phyloP scores from a whole-genome alignment of 139 green algal species.

The Marvania coccoides region DNA sequence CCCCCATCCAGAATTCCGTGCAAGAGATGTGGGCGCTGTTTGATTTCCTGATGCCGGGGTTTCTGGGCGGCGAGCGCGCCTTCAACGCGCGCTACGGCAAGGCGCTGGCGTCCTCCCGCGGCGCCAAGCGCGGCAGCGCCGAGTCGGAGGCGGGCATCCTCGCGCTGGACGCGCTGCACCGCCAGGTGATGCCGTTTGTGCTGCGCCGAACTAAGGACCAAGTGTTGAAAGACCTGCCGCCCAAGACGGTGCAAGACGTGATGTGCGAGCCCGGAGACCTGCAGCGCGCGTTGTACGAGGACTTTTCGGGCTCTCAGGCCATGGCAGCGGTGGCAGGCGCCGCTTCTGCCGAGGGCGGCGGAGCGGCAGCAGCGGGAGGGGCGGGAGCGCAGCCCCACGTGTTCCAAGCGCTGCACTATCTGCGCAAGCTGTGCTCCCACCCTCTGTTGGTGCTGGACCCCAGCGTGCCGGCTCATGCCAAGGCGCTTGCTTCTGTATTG shows the following conservation, averaged over 20 bases:
- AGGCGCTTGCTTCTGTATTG: conserved; percentile 25
- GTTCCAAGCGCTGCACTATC: conserved; percentile 75
- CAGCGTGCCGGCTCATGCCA: conserved; percentile 42
- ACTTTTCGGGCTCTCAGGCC: conserved; percentile 42
- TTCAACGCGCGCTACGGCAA: conserved; percentile 84
- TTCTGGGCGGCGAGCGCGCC: conserved; percentile 48
- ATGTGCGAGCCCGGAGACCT: conserved; percentile 73
- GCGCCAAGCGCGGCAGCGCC: conserved; percentile 50
- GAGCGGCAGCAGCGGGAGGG: not conserved
- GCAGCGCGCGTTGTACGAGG: conserved; percentile 78
- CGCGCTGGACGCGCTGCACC: conserved; percentile 84
- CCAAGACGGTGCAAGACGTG: conserved; percentile 95
- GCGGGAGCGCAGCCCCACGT: conserved; percentile 22
- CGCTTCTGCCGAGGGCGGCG: not conserved
- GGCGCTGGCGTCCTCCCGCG: conserved; percentile 37
- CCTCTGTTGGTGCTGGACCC: conserved; percentile 80
- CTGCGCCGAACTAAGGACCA: conserved; percentile 91
- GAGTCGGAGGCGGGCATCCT: conserved; percentile 69
- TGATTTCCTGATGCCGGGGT: conserved; percentile 96
- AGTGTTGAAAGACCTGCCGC: conserved; percentile 88
- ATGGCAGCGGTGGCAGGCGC: not conserved
- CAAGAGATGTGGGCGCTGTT: conserved; percentile 96
- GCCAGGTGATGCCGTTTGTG: conserved; percentile 90
- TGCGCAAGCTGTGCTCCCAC: conserved; percentile 93
- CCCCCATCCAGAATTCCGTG: conserved; percentile 92